A percentile compares a stretch with the other conserved stretches of the same genome.
phyloP scores from a whole-genome alignment of 306 rosid genomes.

The Cicer arietinum region DNA sequence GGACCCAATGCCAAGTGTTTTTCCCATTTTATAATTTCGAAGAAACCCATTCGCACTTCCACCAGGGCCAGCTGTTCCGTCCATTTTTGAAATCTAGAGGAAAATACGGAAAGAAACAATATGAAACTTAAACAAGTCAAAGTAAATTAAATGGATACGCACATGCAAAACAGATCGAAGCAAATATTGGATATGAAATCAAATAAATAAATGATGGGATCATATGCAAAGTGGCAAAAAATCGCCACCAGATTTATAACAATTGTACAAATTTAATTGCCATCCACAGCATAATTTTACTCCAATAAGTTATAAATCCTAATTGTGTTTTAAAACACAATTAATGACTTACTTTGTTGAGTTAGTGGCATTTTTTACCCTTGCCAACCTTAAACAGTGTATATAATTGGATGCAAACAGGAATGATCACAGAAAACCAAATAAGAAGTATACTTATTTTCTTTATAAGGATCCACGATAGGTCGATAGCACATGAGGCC shows the following conservation, averaged over 20 bases:
- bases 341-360: neutral
- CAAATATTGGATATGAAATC: constrained; percentile 38
- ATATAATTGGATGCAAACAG: constrained; percentile 1
- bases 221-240: neutral
- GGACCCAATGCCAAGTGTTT: constrained; percentile 94
- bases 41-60: constrained; percentile 60
- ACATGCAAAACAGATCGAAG: constrained; percentile 2
- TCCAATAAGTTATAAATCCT: neutral
- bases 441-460: neutral
- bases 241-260: neutral
- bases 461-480: neutral
- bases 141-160: constrained; percentile 17
- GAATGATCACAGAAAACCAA: neutral
- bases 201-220: constrained; percentile 22
- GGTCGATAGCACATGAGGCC: constrained; percentile 13
- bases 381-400: constrained; percentile 11
- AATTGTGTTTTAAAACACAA: neutral
- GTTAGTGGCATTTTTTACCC: neutral
- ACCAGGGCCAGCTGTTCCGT: constrained; percentile 57
- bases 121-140: constrained; percentile 18
- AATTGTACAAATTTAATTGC: constrained; percentile 4
- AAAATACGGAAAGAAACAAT: constrained; percentile 36
- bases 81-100: constrained; percentile 59
- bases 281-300: constrained; percentile 25
- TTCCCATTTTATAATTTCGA: constrained; percentile 84